Conservation (phyloP, 2,329 filamentous ascomycete species). For the Akanthomyces dipterigenus region DNA sequence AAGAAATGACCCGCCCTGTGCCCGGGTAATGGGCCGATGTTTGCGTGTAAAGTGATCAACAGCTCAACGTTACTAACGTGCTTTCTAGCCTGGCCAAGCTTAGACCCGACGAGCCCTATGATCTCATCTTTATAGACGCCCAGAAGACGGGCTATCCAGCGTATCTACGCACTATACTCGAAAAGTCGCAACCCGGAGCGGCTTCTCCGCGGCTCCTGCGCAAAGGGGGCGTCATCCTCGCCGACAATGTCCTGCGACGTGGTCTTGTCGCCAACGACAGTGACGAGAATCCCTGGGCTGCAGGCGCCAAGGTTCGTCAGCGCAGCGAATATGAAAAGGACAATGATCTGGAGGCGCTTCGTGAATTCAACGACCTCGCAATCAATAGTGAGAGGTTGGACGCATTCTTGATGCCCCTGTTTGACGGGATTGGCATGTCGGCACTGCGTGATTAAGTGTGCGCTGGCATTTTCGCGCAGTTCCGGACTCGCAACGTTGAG, state of each 20-base stretch:
- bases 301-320: slow-evolving; percentile 14
- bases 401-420: slow-evolving; percentile 34
- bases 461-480: neutral
- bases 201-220: slow-evolving; percentile 35
- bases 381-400: slow-evolving; percentile 31
- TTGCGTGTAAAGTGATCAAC: neutral
- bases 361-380: slow-evolving; percentile 30
- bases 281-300: slow-evolving; percentile 27
- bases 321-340: slow-evolving; percentile 17
- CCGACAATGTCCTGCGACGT: slow-evolving; percentile 46
- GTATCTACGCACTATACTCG: slow-evolving; percentile 41
- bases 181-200: slow-evolving; percentile 31
- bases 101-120: slow-evolving; percentile 37
- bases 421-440: slow-evolving; percentile 35
- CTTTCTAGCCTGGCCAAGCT: slow-evolving; percentile 25
- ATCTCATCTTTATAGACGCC: slow-evolving; percentile 49
- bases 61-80: neutral
- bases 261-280: slow-evolving; percentile 40
- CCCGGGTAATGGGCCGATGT: neutral
- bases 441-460: slow-evolving; percentile 31
- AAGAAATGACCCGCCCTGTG: neutral
- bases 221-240: slow-evolving; percentile 43
- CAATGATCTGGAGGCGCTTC: slow-evolving; percentile 22
- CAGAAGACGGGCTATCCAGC: slow-evolving; percentile 45
- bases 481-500: neutral